A percentile compares a stretch with the other conserved stretches of the same genome.
Conservation (phyloP, 2,329 filamentous ascomycete species). For the Trichoderma sp. region DNA sequence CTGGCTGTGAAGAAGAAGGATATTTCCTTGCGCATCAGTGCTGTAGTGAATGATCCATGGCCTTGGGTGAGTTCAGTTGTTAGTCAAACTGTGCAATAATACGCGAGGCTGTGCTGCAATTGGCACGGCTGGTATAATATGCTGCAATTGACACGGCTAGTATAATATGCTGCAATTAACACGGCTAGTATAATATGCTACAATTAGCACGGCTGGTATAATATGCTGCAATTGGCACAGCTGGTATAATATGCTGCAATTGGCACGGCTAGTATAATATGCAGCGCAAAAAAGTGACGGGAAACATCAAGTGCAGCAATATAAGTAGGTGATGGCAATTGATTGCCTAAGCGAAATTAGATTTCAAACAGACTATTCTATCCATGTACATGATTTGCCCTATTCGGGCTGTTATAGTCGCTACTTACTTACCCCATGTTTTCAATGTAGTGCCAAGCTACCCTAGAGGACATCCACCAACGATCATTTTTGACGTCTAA, state of each 20-base stretch:
- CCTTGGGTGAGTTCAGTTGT: background rate
- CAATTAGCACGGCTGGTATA: background rate
- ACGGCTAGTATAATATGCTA: background rate
- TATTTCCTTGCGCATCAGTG: background rate
- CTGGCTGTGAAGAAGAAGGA: background rate
- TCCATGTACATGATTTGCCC: background rate
- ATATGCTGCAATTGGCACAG: background rate
- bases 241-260: background rate
- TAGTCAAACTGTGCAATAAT: background rate
- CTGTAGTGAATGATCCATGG: background rate
- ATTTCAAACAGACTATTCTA: background rate
- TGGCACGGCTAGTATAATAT: background rate
- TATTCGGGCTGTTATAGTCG: no score
- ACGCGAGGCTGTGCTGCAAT: background rate
- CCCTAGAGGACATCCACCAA: background rate
- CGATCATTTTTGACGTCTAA: background rate
- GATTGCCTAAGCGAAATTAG: background rate
- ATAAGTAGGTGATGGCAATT: background rate
- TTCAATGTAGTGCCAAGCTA: background rate
- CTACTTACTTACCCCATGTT: background rate
- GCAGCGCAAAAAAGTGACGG: no score
- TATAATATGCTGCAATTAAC: background rate
- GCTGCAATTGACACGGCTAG: background rate
- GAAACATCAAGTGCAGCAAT: background rate
- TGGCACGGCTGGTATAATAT: background rate